Evolutionary conservation across 1,284 basidiomycete species (phyloP).

Genomic region (Heterobasidion occidentale): DNA sequence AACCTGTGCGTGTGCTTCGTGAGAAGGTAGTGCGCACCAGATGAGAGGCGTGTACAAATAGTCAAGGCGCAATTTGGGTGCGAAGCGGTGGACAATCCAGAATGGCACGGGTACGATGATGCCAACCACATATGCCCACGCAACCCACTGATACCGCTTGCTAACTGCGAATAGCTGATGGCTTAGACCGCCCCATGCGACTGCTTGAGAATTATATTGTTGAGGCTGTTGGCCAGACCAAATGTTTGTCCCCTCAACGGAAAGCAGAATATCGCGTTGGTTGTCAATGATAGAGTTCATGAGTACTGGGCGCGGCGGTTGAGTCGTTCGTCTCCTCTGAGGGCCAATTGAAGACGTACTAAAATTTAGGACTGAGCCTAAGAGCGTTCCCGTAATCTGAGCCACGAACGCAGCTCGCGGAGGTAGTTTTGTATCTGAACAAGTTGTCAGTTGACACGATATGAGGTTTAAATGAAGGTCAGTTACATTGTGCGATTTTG

Average conservation of each 20-base stretch:
- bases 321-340: too few species aligned
- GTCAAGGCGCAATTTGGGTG: conserved; percentile 36
- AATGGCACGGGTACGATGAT: conserved; percentile 45
- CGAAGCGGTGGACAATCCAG: conserved; percentile 39
- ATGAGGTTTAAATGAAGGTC: neutral
- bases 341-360: neutral
- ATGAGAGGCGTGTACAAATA: conserved; percentile 42
- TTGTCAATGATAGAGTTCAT: conserved; percentile 40
- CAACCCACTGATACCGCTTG: conserved; percentile 19
- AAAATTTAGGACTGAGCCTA: conserved; percentile 26
- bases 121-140: conserved; percentile 39
- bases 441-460: neutral
- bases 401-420: conserved; percentile 54
- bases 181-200: conserved; percentile 45
- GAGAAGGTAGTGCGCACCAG: conserved; percentile 15
- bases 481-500: conserved; percentile 31
- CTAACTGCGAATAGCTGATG: conserved; percentile 21
- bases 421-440: conserved; percentile 52
- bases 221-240: conserved; percentile 41
- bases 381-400: conserved; percentile 45
- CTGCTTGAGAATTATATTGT: conserved; percentile 38
- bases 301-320: conserved; percentile 24
- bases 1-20: neutral
- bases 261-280: conserved; percentile 24
- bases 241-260: conserved; percentile 31